phyloP scores from a whole-genome alignment of 305 asterid genomes.

The Fraxinus velutina region DNA sequence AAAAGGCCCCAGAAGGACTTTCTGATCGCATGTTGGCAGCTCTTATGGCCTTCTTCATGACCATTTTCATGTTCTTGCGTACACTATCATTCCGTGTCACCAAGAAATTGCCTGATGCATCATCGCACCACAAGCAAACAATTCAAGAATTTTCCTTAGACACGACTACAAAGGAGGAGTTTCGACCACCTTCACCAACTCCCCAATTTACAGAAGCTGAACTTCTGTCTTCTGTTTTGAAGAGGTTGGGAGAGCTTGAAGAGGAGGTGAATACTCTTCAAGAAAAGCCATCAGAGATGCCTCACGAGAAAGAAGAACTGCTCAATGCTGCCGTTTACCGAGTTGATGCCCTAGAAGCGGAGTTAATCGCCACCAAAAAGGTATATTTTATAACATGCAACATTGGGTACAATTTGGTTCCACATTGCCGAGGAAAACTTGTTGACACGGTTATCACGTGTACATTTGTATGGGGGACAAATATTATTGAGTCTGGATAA shows the following conservation, averaged over 20 bases:
- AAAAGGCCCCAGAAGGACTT: conserved; percentile 58
- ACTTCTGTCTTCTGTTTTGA: conserved; percentile 63
- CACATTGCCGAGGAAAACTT: neutral
- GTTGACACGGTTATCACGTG: neutral
- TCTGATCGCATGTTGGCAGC: conserved; percentile 51
- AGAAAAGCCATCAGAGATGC: conserved; percentile 93
- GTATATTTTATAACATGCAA: conserved; percentile 26
- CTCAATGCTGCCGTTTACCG: conserved; percentile 97
- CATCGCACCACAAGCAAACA: conserved; percentile 37
- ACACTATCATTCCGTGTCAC: conserved; percentile 45
- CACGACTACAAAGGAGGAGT: conserved; percentile 56
- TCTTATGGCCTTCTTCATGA: conserved; percentile 70
- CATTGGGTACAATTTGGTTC: neutral
- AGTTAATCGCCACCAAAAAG: conserved; percentile 95
- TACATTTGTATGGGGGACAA: neutral
- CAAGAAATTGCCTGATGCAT: conserved; percentile 51
- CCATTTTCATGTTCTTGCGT: conserved; percentile 52
- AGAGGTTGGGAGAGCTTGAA: conserved; percentile 85
- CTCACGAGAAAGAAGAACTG: conserved; percentile 88
- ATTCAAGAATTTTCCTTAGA: conserved; percentile 51
- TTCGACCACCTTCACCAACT: conserved; percentile 76
- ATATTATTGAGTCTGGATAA: neutral
- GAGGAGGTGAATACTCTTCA: conserved; percentile 73
- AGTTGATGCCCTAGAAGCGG: conserved; percentile 97
- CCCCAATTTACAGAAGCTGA: conserved; percentile 77